Conservation (phyloP, 352 stramenopile species). For the Phytopythium chamaehyphon region DNA sequence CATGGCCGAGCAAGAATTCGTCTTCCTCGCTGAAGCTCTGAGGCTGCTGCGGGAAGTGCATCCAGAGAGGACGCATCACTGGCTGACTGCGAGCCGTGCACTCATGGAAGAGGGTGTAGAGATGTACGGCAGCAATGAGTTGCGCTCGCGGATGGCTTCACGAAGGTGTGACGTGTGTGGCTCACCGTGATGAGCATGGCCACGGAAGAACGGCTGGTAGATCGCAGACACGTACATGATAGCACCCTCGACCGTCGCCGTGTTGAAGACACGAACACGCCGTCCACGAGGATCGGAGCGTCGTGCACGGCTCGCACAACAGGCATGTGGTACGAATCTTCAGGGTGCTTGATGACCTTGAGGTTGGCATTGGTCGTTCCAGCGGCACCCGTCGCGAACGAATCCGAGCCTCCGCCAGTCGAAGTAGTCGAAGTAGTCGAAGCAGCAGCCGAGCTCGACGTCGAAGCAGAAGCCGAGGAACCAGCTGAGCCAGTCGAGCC, state of each 20-base stretch:
- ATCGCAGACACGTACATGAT: slow-evolving; percentile 93
- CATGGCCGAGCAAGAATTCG: slow-evolving; percentile 93
- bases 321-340: slow-evolving; percentile 55
- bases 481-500: neutral
- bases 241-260: slow-evolving; percentile 58
- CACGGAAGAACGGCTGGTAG: slow-evolving; percentile 98
- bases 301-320: slow-evolving; percentile 62
- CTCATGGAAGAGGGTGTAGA: slow-evolving; percentile 89
- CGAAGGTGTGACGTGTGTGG: slow-evolving; percentile 89
- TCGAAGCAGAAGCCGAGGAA: neutral
- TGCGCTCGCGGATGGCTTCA: slow-evolving; percentile 91
- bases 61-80: slow-evolving; percentile 95
- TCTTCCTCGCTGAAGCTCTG: slow-evolving; percentile 89
- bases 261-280: slow-evolving; percentile 68
- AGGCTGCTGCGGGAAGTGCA: slow-evolving; percentile 91
- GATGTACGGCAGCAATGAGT: slow-evolving; percentile 96
- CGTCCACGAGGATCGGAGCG: slow-evolving; percentile 47
- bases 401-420: neutral
- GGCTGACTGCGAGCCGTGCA: slow-evolving; percentile 61
- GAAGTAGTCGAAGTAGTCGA: neutral
- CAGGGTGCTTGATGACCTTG: slow-evolving; percentile 23
- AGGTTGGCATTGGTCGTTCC: slow-evolving; percentile 14
- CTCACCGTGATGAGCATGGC: slow-evolving; percentile 97
- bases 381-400: neutral
- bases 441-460: no score